Percentiles rank a stretch among this genome's conserved stretches.
Conservation (phyloP, 495 filamentous ascomycete species). For the Xylaria acuta region DNA sequence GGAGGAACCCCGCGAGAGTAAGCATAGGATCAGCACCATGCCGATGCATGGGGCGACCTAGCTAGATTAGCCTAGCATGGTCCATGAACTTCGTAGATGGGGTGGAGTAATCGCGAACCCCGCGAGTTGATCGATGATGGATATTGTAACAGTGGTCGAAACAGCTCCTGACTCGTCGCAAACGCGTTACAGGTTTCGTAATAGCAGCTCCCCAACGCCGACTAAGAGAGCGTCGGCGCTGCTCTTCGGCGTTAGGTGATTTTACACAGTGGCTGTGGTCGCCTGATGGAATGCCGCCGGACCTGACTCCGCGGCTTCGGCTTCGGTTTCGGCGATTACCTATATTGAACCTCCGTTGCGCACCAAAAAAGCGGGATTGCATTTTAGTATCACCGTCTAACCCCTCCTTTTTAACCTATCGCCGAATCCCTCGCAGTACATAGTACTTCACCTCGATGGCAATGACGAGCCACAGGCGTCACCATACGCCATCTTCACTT, state of each 20-base stretch:
- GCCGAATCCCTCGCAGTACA: background rate
- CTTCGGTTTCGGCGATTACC: slow-evolving; percentile 10
- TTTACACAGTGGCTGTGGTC: background rate
- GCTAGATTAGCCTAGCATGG: background rate
- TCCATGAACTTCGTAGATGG: background rate
- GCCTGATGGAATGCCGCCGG: background rate
- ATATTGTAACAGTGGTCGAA: background rate
- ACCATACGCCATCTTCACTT: background rate
- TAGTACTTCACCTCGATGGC: background rate
- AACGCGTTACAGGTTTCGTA: background rate
- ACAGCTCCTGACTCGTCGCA: background rate
- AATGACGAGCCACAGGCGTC: background rate
- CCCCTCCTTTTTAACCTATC: background rate
- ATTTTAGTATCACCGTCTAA: slow-evolving; percentile 4
- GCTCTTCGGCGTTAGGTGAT: slow-evolving; percentile 1
- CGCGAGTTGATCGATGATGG: slow-evolving; percentile 10
- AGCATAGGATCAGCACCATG: slow-evolving; percentile 12
- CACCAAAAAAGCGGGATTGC: background rate
- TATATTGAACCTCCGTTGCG: slow-evolving; percentile 13
- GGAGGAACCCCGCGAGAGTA: background rate
- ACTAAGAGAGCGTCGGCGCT: background rate
- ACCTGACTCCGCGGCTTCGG: background rate
- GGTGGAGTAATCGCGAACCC: slow-evolving; percentile 12
- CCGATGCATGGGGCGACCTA: background rate
- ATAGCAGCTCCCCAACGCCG: background rate